These are phyloP conservation scores for Cryptococcus sp. DNA, from an alignment of 1,284 basidiomycete species.

Conservation along the genomic window DNA sequence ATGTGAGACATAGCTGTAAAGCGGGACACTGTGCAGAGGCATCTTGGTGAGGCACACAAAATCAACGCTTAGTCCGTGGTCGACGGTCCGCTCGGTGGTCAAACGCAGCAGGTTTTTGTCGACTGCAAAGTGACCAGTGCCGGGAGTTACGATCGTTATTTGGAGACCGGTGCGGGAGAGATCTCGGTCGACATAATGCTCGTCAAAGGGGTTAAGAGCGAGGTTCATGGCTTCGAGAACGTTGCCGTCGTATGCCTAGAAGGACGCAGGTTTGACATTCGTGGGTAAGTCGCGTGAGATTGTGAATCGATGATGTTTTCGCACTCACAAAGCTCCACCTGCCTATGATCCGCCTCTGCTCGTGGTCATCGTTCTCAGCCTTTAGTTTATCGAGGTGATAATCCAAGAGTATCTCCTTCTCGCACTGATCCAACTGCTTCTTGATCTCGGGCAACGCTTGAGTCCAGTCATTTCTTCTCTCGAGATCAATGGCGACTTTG, in stretches of 20 bases:
- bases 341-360: constrained; percentile 48
- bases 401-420: constrained; percentile 79
- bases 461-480: constrained; percentile 84
- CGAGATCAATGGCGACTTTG: constrained; percentile 90
- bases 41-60: constrained; percentile 89
- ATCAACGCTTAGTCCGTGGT: constrained; percentile 89
- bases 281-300: not conserved
- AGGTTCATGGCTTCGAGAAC: constrained; percentile 93
- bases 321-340: constrained; percentile 50
- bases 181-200: constrained; percentile 94
- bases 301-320: not conserved
- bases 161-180: constrained; percentile 86
- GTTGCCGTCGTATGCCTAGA: constrained; percentile 91
- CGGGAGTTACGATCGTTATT: constrained; percentile 86
- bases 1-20: constrained; percentile 67
- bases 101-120: constrained; percentile 85
- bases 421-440: constrained; percentile 82
- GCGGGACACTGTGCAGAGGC: constrained; percentile 86
- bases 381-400: constrained; percentile 64
- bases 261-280: not conserved
- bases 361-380: constrained; percentile 26
- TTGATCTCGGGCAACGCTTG: constrained; percentile 83
- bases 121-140: constrained; percentile 91
- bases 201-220: constrained; percentile 88
- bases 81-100: constrained; percentile 93